Evolutionary conservation across 2,329 filamentous ascomycete genomes (phyloP), one percentile per base, ranked within the genome.

Genomic region (Bipolaris bicolor): DNA sequence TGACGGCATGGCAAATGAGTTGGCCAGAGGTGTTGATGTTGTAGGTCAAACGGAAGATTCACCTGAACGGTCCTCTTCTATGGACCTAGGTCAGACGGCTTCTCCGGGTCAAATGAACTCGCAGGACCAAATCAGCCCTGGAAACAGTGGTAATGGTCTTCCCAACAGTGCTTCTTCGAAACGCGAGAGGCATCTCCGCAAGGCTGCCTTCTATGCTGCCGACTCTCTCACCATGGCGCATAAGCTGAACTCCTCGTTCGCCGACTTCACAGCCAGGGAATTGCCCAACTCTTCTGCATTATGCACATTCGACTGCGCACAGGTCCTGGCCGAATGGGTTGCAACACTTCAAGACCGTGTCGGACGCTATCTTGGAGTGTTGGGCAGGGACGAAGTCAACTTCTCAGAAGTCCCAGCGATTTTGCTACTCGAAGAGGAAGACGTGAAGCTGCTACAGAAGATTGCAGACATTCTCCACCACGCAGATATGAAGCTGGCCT

Each of bases 121-220:
- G 9, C 52, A 73, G 64, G 55, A 80, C 6, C 67, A 71, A 16
- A 34, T 63, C 15, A 70, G 64, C 31, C 67, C 76, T 26, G 75
- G 75, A 52, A 76, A 75, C 33, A 69, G 65, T 33, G 74, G 67
- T 29, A 65, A 59, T 50, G 57, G 58, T 29, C 43, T 75, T 52
- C 61, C 67, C 63, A 56, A 67, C 68, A 78, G 70, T 78, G 78
- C 82, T 10, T 86, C 84, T 10, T 88, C 90, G 0, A 88, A 90
- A 56, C 88, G 92, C 2, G 94, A 99, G 77, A 90, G 88, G 63
- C 91, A 96, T 69, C 82, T 98, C 18, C 89, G 94, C 41, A 96
- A 94, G 74, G 95, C 95, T n/a, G 95, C 94, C 0, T 96, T 92
- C 72, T 97, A 96, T 71, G 95, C 95, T 1, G 92, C 92, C 1